These are phyloP conservation scores for Leccinum sublutescens DNA, from an alignment of 768 basidiomycete genomes.

Conservation along the genomic window DNA sequence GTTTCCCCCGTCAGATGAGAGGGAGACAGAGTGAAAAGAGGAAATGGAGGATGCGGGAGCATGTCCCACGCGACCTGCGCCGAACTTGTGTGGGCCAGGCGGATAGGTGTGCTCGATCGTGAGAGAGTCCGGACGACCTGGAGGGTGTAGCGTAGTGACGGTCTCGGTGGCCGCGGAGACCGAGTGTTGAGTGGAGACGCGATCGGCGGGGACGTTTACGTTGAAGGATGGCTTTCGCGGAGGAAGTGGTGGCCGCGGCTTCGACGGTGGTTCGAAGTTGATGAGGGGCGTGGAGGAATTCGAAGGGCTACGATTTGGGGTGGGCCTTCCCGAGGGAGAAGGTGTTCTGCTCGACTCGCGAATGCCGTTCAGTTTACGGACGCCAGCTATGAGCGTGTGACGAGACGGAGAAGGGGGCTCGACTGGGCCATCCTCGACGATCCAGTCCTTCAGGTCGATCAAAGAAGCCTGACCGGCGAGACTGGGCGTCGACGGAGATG, in stretches of 20 bases:
- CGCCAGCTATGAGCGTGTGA: conserved; percentile 11
- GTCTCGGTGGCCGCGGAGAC: conserved; percentile 16
- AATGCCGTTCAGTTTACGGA: conserved; percentile 17
- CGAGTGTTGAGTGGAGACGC: conserved; percentile 32
- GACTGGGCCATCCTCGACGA: conserved; percentile 58
- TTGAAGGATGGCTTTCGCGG: conserved; percentile 60
- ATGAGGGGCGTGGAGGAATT: conserved; percentile 46
- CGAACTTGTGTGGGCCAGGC: conserved; percentile 36
- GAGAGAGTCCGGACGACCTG: conserved; percentile 45
- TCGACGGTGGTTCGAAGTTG: conserved; percentile 52
- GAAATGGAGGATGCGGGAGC: conserved; percentile 70
- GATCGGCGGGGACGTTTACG: conserved; percentile 37
- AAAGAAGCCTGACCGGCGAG: conserved; percentile 53
- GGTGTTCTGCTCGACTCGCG: conserved; percentile 25
- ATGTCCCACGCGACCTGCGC: conserved; percentile 42
- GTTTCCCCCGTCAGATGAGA: conserved; percentile 59
- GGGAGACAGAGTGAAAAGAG: conserved; percentile 80
- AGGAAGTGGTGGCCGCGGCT: conserved; percentile 57
- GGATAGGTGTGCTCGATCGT: conserved; percentile 63
- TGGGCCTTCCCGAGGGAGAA: conserved; percentile 17
- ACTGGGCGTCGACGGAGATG: conserved; percentile 46
- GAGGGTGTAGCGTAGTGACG: conserved; percentile 25
- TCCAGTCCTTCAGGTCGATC: conserved; percentile 73
- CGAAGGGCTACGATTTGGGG: not conserved
- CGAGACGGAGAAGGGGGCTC: conserved; percentile 12